Evolutionary conservation across 495 filamentous ascomycete species (phyloP).

Genomic region (Xylaria curta): DNA sequence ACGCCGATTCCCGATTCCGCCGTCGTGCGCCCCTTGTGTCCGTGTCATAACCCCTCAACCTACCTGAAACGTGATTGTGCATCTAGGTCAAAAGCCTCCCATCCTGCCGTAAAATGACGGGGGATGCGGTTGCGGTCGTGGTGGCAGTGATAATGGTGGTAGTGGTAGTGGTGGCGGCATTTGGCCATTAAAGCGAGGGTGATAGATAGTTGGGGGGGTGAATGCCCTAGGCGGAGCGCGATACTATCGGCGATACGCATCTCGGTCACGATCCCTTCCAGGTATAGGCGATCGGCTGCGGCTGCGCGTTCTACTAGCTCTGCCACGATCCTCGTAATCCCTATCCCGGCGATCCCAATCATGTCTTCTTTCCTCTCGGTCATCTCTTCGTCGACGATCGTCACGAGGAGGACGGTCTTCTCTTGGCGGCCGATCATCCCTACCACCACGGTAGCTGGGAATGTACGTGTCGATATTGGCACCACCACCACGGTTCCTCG

Average conservation of each 20-base stretch:
- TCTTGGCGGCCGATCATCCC: conserved; percentile 42
- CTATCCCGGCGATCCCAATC: conserved; percentile 47
- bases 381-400: conserved; percentile 55
- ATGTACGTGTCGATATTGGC: conserved; percentile 64
- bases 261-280: conserved; percentile 51
- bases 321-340: conserved; percentile 57
- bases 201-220: neutral
- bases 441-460: conserved; percentile 55
- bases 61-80: conserved; percentile 18
- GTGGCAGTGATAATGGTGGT: neutral
- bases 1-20: conserved; percentile 17
- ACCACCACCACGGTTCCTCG: conserved; percentile 42
- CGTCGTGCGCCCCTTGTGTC: conserved; percentile 14
- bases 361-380: conserved; percentile 46
- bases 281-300: conserved; percentile 58
- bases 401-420: conserved; percentile 46
- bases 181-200: neutral
- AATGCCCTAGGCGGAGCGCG: neutral
- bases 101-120: neutral
- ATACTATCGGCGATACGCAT: conserved; percentile 49
- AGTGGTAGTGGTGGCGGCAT: neutral
- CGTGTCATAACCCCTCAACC: neutral
- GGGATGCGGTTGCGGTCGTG: neutral
- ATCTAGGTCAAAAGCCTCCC: conserved; percentile 9
- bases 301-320: conserved; percentile 54